phyloP scores from a whole-genome alignment of 148 eudicot species.

The Limonium bicolor region DNA sequence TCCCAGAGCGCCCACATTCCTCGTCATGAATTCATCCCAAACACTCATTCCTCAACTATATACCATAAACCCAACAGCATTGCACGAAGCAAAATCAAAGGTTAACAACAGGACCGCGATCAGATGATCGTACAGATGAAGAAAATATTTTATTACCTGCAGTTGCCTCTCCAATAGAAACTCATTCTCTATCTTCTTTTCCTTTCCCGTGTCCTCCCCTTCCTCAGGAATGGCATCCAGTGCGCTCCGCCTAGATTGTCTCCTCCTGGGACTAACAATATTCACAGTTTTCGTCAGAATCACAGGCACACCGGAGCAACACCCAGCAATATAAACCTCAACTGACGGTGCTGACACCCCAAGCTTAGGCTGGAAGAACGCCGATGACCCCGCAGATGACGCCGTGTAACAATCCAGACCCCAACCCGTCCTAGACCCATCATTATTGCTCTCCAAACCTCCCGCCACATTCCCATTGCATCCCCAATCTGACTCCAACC shows the following conservation, averaged over 20 bases:
- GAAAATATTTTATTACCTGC: constrained; percentile 47
- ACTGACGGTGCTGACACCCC: constrained; percentile 49
- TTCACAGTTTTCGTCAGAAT: constrained; percentile 60
- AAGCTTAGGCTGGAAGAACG: constrained; percentile 43
- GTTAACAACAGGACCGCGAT: not conserved
- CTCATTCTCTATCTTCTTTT: constrained; percentile 19
- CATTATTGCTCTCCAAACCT: constrained; percentile 10
- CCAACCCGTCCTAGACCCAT: constrained; percentile 36
- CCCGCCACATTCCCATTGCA: constrained; percentile 11
- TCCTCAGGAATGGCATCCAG: constrained; percentile 69
- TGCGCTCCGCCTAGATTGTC: constrained; percentile 18
- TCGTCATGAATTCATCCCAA: too few relatives aligned
- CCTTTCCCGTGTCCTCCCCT: constrained; percentile 56
- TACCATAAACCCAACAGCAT: too few relatives aligned
- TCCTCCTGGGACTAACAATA: constrained; percentile 52
- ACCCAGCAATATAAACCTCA: constrained; percentile 87
- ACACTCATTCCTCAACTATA: too few relatives aligned
- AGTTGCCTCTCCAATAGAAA: constrained; percentile 24
- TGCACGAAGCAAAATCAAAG: not conserved
- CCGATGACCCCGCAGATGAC: constrained; percentile 20
- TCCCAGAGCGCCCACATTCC: too few relatives aligned
- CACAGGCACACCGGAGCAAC: constrained; percentile 61
- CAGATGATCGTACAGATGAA: not conserved
- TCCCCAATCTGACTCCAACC: constrained; percentile 34
- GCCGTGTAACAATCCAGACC: constrained; percentile 54